Evolutionary conservation across 108 stramenopile genomes (phyloP).

Genomic region (Nitzschia sp.): DNA sequence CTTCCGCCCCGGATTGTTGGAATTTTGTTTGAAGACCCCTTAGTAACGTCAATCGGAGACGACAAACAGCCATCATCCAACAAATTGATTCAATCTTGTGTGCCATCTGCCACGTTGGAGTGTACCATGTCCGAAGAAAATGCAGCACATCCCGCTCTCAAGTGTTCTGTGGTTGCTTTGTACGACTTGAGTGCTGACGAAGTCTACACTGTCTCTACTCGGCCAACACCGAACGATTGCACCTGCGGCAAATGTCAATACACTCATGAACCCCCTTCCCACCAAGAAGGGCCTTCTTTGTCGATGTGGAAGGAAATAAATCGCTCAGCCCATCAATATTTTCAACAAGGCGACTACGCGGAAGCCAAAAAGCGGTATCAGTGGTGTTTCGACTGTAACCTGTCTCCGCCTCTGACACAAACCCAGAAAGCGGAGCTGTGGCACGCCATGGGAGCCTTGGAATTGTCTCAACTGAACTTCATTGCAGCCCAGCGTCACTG

Average conservation of each 20-base stretch:
- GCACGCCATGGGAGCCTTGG: slow-evolving; percentile 58
- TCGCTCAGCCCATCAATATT: slow-evolving; percentile 55
- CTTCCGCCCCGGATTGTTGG: slow-evolving; percentile 18
- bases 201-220: slow-evolving; percentile 15
- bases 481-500: slow-evolving; percentile 65
- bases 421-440: slow-evolving; percentile 31
- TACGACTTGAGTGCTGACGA: slow-evolving; percentile 1
- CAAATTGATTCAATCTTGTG: slow-evolving; percentile 2
- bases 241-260: slow-evolving; percentile 42
- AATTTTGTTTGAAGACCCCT: slow-evolving; percentile 27
- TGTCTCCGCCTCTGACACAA: not conserved
- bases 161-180: slow-evolving; percentile 7
- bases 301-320: slow-evolving; percentile 5
- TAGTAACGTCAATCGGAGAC: not conserved
- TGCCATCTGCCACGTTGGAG: slow-evolving; percentile 13
- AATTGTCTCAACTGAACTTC: slow-evolving; percentile 46
- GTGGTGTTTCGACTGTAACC: slow-evolving; percentile 29
- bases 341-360: slow-evolving; percentile 57
- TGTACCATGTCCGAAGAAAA: not conserved
- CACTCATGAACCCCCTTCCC: slow-evolving; percentile 2
- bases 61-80: not conserved
- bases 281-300: not conserved
- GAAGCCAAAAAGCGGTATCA: slow-evolving; percentile 55
- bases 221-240: slow-evolving; percentile 24
- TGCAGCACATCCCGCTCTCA: not conserved